Base-by-base conservation (phyloP, 2,329 filamentous ascomycete species). In the Botrytis sinoallii region DNA sequence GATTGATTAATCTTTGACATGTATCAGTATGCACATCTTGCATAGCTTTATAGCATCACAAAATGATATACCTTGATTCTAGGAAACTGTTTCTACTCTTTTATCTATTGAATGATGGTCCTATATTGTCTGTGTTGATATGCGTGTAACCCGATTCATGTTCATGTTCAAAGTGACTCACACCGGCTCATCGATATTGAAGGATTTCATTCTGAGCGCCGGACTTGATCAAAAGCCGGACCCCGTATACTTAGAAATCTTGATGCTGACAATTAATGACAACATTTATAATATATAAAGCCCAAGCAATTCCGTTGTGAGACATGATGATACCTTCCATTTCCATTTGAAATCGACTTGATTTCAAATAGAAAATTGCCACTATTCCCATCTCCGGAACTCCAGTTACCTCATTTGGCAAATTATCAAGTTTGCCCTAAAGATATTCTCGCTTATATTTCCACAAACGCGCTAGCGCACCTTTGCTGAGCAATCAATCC, bases 31-130 rank as follows among this genome's bases (percentile, higher is more conserved):
- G 70, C 71, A 75, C 32, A 67, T 59, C 64, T n/a, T 73, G 71
- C 70, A 67, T 63, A 74, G 61, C 70, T 75, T 69, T 59, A 73
- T 77, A 78, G 76, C 78, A 77, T 77, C 75, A 71, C 60, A 67
- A 78, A 69, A 79, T 77, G 75, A 75, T 72, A 76, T 75, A 73
- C 70, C 71, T 76, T 75, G 66, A 76, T 73, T 68, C 71, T 72
- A 44, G 71, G 32, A 72, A 38, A 6, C 40, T 32, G 18, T 32
- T 63, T 44, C 72, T 65, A n/a, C 55, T 63, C 32, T 42, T 42
- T 42, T 63, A 48, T 16, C 32, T 57, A 18, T n/a, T 57, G 46
- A 55, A 55, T 61, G 63, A 68, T 68, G 52, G 40, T 32, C 4
- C 9, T 42, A 12, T 44, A 32, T 44, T 42, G n/a, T 69, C n/a